These are phyloP conservation scores for Penicillium sp. DNA, from an alignment of 2,329 filamentous ascomycete species.

Conservation along the genomic window DNA sequence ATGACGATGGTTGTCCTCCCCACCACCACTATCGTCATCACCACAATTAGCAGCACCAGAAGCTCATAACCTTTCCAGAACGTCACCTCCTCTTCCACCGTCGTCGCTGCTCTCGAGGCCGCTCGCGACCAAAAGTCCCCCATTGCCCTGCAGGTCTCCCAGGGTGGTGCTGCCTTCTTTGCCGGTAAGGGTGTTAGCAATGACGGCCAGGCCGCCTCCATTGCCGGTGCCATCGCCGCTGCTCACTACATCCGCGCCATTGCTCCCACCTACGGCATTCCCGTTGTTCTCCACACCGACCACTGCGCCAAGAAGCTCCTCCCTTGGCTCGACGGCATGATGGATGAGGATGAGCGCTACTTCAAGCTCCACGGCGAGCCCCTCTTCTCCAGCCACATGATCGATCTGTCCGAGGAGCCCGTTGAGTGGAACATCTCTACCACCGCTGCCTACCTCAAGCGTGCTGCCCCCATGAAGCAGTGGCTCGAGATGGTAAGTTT, in stretches of 20 bases:
- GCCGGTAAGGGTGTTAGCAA: conserved; percentile 89
- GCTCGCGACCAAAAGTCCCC: conserved; percentile 90
- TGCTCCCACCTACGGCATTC: conserved; percentile 85
- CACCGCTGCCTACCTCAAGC: conserved; percentile 91
- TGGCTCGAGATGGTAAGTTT: conserved; percentile 91
- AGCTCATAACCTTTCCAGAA: conserved; percentile 59
- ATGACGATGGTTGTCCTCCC: background rate
- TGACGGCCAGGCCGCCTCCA: conserved; percentile 81
- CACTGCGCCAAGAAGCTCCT: conserved; percentile 99
- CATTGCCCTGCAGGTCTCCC: conserved; percentile 90
- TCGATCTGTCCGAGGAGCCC: conserved; percentile 91
- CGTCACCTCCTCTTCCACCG: conserved; percentile 89
- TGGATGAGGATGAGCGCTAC: conserved; percentile 91
- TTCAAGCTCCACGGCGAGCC: conserved; percentile 94
- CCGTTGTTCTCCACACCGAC: conserved; percentile 94
- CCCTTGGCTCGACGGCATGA: conserved; percentile 95
- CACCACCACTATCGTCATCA: background rate
- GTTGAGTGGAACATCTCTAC: conserved; percentile 91
- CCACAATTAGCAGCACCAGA: background rate
- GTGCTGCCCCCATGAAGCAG: conserved; percentile 94
- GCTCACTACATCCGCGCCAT: conserved; percentile 93
- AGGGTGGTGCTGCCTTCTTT: conserved; percentile 93
- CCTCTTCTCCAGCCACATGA: conserved; percentile 98
- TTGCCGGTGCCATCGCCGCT: conserved; percentile 84
- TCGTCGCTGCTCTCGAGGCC: conserved; percentile 88